phyloP scores from a whole-genome alignment of 2,329 filamentous ascomycete species.

The Westerdykella ornata region DNA sequence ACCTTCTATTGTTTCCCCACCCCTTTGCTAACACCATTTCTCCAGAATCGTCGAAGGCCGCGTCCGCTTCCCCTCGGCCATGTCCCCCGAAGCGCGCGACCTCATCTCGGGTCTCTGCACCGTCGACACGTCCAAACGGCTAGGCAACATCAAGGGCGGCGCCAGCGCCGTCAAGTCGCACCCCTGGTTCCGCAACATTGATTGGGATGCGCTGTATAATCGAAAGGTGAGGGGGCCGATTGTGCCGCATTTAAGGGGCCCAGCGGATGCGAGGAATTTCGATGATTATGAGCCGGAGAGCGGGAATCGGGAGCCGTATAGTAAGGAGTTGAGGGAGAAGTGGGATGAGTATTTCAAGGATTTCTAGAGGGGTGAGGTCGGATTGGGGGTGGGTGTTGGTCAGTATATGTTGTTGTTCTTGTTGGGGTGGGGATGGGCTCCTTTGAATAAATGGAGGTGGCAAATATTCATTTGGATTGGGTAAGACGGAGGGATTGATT shows the following conservation, averaged over 20 bases:
- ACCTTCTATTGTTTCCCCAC: background rate
- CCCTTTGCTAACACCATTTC: background rate
- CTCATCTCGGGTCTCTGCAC: slow-evolving; percentile 72
- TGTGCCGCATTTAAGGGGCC: slow-evolving; percentile 63
- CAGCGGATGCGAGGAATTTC: slow-evolving; percentile 73
- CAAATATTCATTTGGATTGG: too few relatives aligned
- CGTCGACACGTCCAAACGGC: slow-evolving; percentile 67
- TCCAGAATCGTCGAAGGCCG: slow-evolving; percentile 70
- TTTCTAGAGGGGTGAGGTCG: slow-evolving; percentile 47
- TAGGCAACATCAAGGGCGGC: slow-evolving; percentile 73
- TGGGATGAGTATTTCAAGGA: slow-evolving; percentile 67
- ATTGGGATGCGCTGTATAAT: slow-evolving; percentile 67
- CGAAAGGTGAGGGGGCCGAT: slow-evolving; percentile 63
- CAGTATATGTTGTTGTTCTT: background rate
- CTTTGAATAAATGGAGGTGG: too few relatives aligned
- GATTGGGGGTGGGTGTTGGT: background rate
- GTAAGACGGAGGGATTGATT: too few relatives aligned
- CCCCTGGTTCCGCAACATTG: slow-evolving; percentile 64
- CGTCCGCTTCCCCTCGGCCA: slow-evolving; percentile 62
- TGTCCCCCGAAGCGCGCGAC: slow-evolving; percentile 64
- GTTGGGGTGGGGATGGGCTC: too few relatives aligned
- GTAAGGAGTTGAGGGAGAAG: slow-evolving; percentile 58
- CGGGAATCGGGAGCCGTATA: slow-evolving; percentile 58
- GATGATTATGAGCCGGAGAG: slow-evolving; percentile 77
- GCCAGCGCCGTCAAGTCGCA: slow-evolving; percentile 66